phyloP scores from a whole-genome alignment of 306 rosid species.

The Vigna hirtella region DNA sequence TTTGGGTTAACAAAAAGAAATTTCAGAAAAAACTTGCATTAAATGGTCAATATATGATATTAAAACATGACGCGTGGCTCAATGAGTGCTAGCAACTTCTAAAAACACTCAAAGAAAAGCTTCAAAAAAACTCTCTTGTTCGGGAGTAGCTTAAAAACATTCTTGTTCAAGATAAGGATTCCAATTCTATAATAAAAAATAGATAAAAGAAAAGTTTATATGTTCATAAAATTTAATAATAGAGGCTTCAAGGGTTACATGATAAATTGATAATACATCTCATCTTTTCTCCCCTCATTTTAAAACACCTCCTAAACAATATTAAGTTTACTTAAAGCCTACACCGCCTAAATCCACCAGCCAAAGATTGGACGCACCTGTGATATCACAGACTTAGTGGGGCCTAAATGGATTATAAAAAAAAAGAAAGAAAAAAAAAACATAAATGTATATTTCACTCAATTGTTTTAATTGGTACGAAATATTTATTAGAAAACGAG shows the following conservation, averaged over 20 bases:
- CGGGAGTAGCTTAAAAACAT: background rate
- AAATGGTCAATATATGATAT: background rate
- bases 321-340: background rate
- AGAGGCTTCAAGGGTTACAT: background rate
- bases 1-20: background rate
- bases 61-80: background rate
- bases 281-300: background rate
- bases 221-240: conserved; percentile 1
- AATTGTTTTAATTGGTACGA: conserved; percentile 2
- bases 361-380: background rate
- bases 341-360: background rate
- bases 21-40: background rate
- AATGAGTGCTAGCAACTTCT: background rate
- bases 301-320: background rate
- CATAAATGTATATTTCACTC: conserved; percentile 19
- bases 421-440: background rate
- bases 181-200: background rate
- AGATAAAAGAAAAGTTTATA: background rate
- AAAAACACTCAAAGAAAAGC: background rate
- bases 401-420: too few relatives aligned
- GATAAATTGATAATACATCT: conserved; percentile 1
- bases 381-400: too few relatives aligned
- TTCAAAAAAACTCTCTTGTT: background rate
- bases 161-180: background rate
- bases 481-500: background rate